These are phyloP conservation scores for Entomortierella beljakovae DNA, from an alignment of 192 early-diverging fungal species.

Conservation along the genomic window DNA sequence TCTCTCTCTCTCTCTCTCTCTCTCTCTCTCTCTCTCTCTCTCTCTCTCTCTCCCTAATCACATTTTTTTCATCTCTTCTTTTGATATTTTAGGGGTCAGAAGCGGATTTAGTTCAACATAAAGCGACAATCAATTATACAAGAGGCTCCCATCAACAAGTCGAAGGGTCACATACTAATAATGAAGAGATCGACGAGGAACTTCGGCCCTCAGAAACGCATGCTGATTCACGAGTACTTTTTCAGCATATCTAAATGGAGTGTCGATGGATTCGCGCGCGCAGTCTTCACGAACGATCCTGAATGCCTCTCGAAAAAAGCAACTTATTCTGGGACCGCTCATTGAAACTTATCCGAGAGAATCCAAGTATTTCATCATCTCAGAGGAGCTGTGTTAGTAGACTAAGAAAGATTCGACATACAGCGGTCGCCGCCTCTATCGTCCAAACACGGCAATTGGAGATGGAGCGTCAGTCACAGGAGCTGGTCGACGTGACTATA, in stretches of 20 bases:
- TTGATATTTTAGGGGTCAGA: no score
- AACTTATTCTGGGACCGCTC: conserved; percentile 19
- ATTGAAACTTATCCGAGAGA: conserved; percentile 17
- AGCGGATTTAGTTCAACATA: no score
- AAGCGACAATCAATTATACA: no score
- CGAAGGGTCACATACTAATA: no score
- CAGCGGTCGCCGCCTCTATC: conserved; percentile 6
- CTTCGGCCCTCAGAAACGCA: conserved; percentile 20
- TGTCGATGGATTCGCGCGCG: conserved; percentile 16
- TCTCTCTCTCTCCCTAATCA: not conserved
- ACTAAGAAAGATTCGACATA: conserved; percentile 11
- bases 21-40: not conserved
- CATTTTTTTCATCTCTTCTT: no score
- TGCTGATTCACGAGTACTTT: conserved; percentile 16
- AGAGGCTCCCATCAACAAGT: no score
- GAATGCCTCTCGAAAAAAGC: conserved; percentile 1
- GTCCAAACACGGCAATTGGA: conserved; percentile 21
- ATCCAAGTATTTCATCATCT: not conserved
- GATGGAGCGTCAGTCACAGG: conserved; percentile 13
- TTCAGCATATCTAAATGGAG: conserved; percentile 15
- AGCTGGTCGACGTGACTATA: conserved; percentile 11
- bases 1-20: not conserved
- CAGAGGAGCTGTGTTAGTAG: conserved; percentile 2
- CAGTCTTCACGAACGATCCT: conserved; percentile 22
- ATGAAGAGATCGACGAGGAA: no score